Base-by-base conservation (phyloP, 306 rosid genomes). In the Morella rubra region DNA sequence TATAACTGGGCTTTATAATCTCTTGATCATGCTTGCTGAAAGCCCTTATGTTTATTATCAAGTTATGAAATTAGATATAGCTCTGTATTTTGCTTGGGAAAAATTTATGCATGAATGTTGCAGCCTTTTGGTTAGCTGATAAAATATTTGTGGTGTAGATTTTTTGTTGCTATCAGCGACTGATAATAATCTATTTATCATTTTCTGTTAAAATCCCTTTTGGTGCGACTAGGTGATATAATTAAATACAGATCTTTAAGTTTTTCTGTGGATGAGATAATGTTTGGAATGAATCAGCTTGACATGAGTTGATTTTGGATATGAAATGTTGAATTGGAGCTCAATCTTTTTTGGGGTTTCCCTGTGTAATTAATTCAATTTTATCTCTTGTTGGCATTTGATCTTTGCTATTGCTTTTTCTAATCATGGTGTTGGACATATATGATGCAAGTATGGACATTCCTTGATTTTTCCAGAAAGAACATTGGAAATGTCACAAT, bases 11-110 rank as follows among this genome's bases (percentile, higher is more conserved):
- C 14, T 41, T 66, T 5, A 66, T 42, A 15, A 42, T 8, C 6
- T 40, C 22, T 42, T 65, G 40, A 8, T 42, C 70, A 16, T 3
- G 18, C 68, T 32, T 61, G 45, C 68, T 61, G 7, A 61, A 16
- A 41, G 70, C 49, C 20, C 19, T 15, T 13, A 42, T 65, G 49
- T 65, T 16, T 65, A 66, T 18, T 1, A 18, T 66, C 42, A 18
- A 42, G 50, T n/a, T 65, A 42, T 58, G 42, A 42, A 66, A 54
- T 65, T 56, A 45, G 49, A 45, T 37, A 45, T 46, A 70, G 62
- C 27, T 19, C 4, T 37, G 52, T 65, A 3, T 41, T 32, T 13
- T 60, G 44, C 67, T 18, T 66, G 24, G 27, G 50, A 42, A 4
- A 10, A 42, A n/a, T 41, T 66, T 44, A 13, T 41, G 12, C 9